A percentile compares a stretch with the other conserved stretches of the same genome.
Evolutionary conservation across 257 asterid species (phyloP).

Genomic region (Nicotiana noctiflora): DNA sequence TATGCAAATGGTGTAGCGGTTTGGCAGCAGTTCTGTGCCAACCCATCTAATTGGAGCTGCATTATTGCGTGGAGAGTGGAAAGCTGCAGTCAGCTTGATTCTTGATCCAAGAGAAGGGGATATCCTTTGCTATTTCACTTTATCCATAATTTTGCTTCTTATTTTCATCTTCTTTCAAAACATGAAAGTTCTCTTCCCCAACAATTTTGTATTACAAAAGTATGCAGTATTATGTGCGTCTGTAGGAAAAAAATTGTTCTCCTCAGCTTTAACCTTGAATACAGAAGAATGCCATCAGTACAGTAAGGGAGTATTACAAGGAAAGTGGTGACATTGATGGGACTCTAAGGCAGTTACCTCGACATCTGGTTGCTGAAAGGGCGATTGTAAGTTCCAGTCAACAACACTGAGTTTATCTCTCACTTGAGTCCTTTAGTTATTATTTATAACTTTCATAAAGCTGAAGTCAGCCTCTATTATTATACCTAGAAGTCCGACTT

Average conservation of each 20-base stretch:
- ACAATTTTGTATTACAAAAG: not conserved
- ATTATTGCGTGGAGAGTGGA: slow-evolving; percentile 90
- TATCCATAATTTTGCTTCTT: not conserved
- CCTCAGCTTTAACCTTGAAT: slow-evolving; percentile 43
- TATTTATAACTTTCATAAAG: not conserved
- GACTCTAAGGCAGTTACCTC: slow-evolving; percentile 81
- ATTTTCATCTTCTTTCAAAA: not conserved
- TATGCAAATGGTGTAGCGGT: slow-evolving; percentile 53
- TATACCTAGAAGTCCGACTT: not conserved
- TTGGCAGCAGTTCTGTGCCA: slow-evolving; percentile 92
- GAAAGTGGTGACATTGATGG: slow-evolving; percentile 79
- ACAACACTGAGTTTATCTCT: not conserved
- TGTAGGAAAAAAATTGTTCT: slow-evolving; percentile 15
- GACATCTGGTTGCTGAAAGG: slow-evolving; percentile 82
- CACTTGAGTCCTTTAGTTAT: not conserved
- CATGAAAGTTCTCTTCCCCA: slow-evolving; percentile 10
- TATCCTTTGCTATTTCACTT: slow-evolving; percentile 52
- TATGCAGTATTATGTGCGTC: not conserved
- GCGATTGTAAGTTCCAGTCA: slow-evolving; percentile 57
- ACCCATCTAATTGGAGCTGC: slow-evolving; percentile 92
- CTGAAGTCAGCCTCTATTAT: not conserved
- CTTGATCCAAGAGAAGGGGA: slow-evolving; percentile 99
- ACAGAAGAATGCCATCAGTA: slow-evolving; percentile 66
- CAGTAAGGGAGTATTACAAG: slow-evolving; percentile 66
- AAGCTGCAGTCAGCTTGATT: slow-evolving; percentile 68